These are phyloP conservation scores for Verbascum thapsus DNA, from an alignment of 257 asterid species.

Conservation along the genomic window DNA sequence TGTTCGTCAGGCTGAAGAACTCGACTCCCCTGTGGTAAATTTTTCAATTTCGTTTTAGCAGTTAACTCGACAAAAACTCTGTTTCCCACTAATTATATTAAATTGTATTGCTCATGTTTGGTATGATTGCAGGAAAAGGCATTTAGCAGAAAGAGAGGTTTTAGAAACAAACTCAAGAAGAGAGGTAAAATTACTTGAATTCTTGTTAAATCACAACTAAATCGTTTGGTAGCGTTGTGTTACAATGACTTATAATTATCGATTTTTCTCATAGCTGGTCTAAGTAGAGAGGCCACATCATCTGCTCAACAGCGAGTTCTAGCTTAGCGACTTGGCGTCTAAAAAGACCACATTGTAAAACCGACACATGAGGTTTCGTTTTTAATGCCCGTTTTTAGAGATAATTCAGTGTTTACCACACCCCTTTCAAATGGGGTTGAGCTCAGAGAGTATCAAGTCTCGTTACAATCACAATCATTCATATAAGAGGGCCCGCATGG, in stretches of 20 bases:
- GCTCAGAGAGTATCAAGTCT: too few relatives aligned
- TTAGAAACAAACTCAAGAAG: slow-evolving; percentile 89
- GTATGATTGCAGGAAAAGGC: slow-evolving; percentile 79
- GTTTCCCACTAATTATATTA: too few relatives aligned
- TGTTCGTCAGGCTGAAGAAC: slow-evolving; percentile 79
- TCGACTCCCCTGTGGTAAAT: slow-evolving; percentile 78
- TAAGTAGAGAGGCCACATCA: slow-evolving; percentile 33
- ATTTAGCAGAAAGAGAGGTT: slow-evolving; percentile 93
- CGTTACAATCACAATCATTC: too few relatives aligned
- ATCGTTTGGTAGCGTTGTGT: neutral
- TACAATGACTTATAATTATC: neutral
- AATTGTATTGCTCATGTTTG: too few relatives aligned
- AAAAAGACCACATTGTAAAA: neutral
- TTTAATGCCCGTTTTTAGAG: too few relatives aligned
- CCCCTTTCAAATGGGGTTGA: too few relatives aligned
- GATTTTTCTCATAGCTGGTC: slow-evolving; percentile 25
- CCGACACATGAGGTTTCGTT: too few relatives aligned
- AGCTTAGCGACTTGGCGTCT: slow-evolving; percentile 17
- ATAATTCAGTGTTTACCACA: too few relatives aligned
- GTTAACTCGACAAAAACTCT: neutral
- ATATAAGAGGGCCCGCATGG: too few relatives aligned
- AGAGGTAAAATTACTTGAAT: slow-evolving; percentile 41
- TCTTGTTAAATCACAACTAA: slow-evolving; percentile 13
- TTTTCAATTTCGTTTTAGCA: neutral
- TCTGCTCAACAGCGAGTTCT: slow-evolving; percentile 27